A percentile compares a stretch with the other conserved stretches of the same genome.
These are phyloP conservation scores for Aspergillus hiratsukae DNA, from an alignment of 2,329 filamentous ascomycete genomes.

Conservation along the genomic window DNA sequence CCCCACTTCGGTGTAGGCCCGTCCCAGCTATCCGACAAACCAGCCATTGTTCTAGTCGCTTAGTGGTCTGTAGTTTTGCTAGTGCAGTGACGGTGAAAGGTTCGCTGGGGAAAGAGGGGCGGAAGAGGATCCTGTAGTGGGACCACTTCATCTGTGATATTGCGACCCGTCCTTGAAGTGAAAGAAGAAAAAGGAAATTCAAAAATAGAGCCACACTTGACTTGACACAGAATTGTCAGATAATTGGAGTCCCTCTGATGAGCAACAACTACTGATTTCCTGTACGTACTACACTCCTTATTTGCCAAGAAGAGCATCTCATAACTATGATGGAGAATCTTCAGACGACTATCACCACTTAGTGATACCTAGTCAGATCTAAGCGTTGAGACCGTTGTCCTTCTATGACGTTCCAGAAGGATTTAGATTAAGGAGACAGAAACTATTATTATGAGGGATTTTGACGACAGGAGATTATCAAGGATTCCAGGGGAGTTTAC, in stretches of 20 bases:
- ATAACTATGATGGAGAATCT: background rate
- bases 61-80: slow-evolving; percentile 2
- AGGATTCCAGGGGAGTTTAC: background rate
- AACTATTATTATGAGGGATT: background rate
- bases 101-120: background rate
- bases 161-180: background rate
- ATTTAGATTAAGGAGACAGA: slow-evolving; percentile 13
- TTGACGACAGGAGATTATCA: background rate
- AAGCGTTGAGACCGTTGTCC: slow-evolving; percentile 10
- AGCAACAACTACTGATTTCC: background rate
- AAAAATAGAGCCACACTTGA: background rate
- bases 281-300: background rate
- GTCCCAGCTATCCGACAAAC: slow-evolving; percentile 17
- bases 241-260: background rate
- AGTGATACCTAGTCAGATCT: background rate
- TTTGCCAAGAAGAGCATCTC: background rate
- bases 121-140: background rate
- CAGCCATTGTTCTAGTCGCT: slow-evolving; percentile 3
- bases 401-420: slow-evolving; percentile 20
- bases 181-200: background rate
- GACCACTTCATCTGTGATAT: background rate
- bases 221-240: background rate
- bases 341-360: slow-evolving; percentile 1
- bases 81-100: background rate
- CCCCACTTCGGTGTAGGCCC: slow-evolving; percentile 19